These are phyloP conservation scores for Sporothrix humicola DNA, from an alignment of 2,329 filamentous ascomycete species.

Conservation along the genomic window DNA sequence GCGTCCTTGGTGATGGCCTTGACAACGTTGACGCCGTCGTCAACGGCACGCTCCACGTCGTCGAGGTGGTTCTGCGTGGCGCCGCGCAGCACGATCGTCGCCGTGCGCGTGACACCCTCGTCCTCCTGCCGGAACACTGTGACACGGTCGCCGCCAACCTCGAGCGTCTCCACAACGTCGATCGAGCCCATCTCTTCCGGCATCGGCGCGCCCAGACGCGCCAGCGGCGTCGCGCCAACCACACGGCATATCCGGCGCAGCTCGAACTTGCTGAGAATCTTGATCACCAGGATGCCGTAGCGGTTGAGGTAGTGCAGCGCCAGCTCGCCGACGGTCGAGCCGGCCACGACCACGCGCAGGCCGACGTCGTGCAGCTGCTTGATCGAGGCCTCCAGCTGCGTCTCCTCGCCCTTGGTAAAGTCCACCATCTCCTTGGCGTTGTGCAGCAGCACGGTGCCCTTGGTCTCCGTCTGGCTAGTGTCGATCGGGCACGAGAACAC, in stretches of 20 bases:
- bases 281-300: conserved; percentile 93
- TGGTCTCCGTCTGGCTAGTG: conserved; percentile 95
- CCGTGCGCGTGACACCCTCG: conserved; percentile 80
- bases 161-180: conserved; percentile 93
- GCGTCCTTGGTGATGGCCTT: conserved; percentile 97
- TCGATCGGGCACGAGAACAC: conserved; percentile 97
- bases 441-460: conserved; percentile 94
- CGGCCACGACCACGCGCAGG: conserved; percentile 87
- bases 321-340: conserved; percentile 91
- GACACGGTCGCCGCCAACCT: conserved; percentile 97
- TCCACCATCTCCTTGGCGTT: conserved; percentile 99
- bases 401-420: conserved; percentile 96
- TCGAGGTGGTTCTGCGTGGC: conserved; percentile 98
- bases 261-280: conserved; percentile 98
- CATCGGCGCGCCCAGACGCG: conserved; percentile 95
- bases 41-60: conserved; percentile 93
- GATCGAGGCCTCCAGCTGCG: conserved; percentile 85
- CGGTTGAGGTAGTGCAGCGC: conserved; percentile 98
- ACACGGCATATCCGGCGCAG: conserved; percentile 93
- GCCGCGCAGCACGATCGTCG: conserved; percentile 90
- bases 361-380: conserved; percentile 97
- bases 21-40: conserved; percentile 97
- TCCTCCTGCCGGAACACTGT: conserved; percentile 98
- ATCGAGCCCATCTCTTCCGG: conserved; percentile 98
- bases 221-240: conserved; percentile 94